Evolutionary conservation across 208 protist species (phyloP).

Genomic region (Trypanosoma theileri): DNA sequence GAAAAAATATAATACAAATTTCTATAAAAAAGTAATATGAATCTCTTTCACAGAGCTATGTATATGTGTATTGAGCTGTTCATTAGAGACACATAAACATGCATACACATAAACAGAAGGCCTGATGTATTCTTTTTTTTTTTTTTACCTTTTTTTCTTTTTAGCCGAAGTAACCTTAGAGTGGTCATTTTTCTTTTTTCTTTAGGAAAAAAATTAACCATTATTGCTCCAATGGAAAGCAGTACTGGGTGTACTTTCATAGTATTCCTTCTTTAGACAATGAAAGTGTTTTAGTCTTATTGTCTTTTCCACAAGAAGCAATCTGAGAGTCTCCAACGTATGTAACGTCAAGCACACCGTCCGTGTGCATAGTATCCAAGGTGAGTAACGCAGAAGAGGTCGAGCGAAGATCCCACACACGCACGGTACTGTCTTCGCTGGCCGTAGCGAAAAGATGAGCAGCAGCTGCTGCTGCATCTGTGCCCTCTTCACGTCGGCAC

Average conservation of each 20-base stretch:
- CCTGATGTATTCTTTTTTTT: neutral
- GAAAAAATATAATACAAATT: constrained; percentile 1
- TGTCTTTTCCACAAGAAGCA: constrained; percentile 80
- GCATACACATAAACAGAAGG: neutral
- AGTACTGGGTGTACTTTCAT: constrained; percentile 10
- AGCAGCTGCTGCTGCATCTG: constrained; percentile 8
- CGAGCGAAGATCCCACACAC: constrained; percentile 75
- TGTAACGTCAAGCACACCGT: constrained; percentile 77
- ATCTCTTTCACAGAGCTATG: too few species aligned
- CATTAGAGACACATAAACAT: constrained; percentile 5
- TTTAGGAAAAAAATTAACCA: too few species aligned
- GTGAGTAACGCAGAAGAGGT: constrained; percentile 60
- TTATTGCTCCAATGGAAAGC: too few species aligned
- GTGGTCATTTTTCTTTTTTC: too few species aligned
- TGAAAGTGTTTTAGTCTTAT: constrained; percentile 67
- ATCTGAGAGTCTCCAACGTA: constrained; percentile 63
- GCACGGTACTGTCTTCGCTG: constrained; percentile 71
- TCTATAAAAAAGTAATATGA: neutral
- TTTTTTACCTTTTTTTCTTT: constrained; percentile 9
- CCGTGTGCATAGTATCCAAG: constrained; percentile 74
- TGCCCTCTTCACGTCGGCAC: constrained; percentile 51
- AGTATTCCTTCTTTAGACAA: constrained; percentile 32
- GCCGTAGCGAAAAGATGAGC: constrained; percentile 59
- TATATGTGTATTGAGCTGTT: neutral
- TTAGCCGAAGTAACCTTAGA: neutral